Evolutionary conservation across 1,284 basidiomycete species (phyloP).

Genomic region (Schizophyllum amplum): DNA sequence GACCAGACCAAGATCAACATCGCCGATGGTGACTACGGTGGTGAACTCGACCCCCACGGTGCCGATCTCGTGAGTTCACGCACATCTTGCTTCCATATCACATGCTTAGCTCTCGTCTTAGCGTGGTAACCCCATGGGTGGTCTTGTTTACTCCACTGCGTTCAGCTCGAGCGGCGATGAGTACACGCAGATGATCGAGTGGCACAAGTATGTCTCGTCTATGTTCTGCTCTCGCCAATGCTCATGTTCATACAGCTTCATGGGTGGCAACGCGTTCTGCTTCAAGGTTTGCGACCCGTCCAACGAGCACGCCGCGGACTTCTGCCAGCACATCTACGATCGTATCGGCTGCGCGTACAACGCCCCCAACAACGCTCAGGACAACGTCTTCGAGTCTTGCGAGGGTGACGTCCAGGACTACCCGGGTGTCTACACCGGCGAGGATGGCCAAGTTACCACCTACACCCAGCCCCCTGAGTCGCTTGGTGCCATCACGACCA

Average conservation of each 20-base stretch:
- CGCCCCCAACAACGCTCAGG: constrained; percentile 48
- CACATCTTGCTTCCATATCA: constrained; percentile 43
- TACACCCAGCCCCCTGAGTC: constrained; percentile 57
- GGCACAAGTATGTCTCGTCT: no score
- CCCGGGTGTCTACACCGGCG: constrained; percentile 43
- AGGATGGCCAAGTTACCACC: constrained; percentile 26
- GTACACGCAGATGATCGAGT: constrained; percentile 44
- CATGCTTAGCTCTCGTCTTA: constrained; percentile 27
- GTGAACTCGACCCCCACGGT: no score
- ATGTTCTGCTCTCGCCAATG: no score
- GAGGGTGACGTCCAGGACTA: constrained; percentile 54
- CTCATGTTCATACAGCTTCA: no score
- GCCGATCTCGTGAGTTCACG: constrained; percentile 23
- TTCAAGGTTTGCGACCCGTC: constrained; percentile 57
- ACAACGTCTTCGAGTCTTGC: constrained; percentile 52
- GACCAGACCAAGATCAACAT: no score
- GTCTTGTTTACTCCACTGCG: constrained; percentile 53
- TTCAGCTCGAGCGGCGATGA: constrained; percentile 33
- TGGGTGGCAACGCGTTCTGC: constrained; percentile 48
- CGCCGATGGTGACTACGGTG: no score
- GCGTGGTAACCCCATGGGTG: constrained; percentile 57
- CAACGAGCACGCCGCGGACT: constrained; percentile 36
- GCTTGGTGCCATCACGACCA: constrained; percentile 40
- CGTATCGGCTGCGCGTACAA: constrained; percentile 66
- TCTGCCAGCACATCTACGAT: constrained; percentile 59